A percentile compares a stretch with the other conserved stretches of the same genome.
Conservation (phyloP, 2,329 filamentous ascomycete species). For the Aureobasidium zeae region DNA sequence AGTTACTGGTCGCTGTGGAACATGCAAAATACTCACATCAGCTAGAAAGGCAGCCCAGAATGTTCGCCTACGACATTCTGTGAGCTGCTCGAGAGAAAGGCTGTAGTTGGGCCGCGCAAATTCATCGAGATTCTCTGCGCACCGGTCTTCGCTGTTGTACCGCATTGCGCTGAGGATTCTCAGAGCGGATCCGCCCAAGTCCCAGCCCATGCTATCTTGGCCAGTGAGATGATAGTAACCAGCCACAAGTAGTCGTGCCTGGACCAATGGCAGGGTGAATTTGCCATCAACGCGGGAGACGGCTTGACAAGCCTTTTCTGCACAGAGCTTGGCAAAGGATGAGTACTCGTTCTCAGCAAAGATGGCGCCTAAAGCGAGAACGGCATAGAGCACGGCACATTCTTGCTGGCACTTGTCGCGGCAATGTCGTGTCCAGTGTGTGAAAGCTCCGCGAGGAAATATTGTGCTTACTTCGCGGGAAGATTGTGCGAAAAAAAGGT, state of each 20-base stretch:
- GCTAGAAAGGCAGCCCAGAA: constrained; percentile 65
- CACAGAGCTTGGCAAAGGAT: constrained; percentile 38
- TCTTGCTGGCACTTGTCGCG: constrained; percentile 33
- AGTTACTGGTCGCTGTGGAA: constrained; percentile 20
- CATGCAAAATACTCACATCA: constrained; percentile 43
- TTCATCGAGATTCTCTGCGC: constrained; percentile 18
- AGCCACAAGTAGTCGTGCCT: constrained; percentile 57
- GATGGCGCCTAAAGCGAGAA: constrained; percentile 48
- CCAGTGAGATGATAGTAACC: constrained; percentile 57
- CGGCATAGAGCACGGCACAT: constrained; percentile 51
- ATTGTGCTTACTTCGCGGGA: constrained; percentile 48
- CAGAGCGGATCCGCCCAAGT: constrained; percentile 54
- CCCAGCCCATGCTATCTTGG: constrained; percentile 51
- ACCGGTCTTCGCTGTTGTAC: constrained; percentile 53
- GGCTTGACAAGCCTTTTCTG: constrained; percentile 50
- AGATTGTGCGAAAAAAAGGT: constrained; percentile 49
- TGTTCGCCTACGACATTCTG: constrained; percentile 59
- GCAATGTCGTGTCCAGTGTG: constrained; percentile 46
- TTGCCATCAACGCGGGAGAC: constrained; percentile 42
- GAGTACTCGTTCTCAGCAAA: constrained; percentile 37
- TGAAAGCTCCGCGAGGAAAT: constrained; percentile 47
- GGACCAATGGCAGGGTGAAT: constrained; percentile 55
- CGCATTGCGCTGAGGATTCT: constrained; percentile 51
- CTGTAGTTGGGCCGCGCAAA: constrained; percentile 20
- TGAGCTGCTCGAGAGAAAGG: constrained; percentile 34